phyloP scores from a whole-genome alignment of 2,329 filamentous ascomycete genomes.

The Trichoderma simmonsii region DNA sequence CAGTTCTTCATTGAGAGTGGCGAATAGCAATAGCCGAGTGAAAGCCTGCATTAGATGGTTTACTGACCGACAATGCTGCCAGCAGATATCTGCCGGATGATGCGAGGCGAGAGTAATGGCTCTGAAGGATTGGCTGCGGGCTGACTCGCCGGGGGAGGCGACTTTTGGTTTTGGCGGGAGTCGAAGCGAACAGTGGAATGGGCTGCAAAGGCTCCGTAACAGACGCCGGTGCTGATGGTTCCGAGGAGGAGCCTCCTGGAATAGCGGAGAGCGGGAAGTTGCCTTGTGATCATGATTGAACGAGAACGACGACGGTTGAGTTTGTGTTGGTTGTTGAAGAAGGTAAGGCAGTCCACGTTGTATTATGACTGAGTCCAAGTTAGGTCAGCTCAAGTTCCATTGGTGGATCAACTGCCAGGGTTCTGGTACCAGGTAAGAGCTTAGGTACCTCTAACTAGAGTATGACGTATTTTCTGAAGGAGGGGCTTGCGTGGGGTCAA shows the following conservation, averaged over 20 bases:
- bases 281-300: not conserved
- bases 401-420: no score
- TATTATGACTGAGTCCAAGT: no score
- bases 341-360: not conserved
- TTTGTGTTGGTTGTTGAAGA: not conserved
- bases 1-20: not conserved
- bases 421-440: not conserved
- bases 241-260: constrained; percentile 27
- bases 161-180: constrained; percentile 26
- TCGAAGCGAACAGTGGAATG: constrained; percentile 31
- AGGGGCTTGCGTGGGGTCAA: not conserved
- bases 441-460: not conserved
- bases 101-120: constrained; percentile 26
- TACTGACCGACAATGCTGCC: constrained; percentile 51
- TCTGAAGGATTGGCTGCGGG: constrained; percentile 22
- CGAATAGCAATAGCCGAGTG: not conserved
- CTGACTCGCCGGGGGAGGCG: constrained; percentile 19
- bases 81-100: constrained; percentile 50
- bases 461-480: not conserved
- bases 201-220: constrained; percentile 26
- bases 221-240: constrained; percentile 28
- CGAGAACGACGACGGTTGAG: not conserved
- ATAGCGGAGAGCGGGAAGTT: not conserved
- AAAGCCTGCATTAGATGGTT: not conserved
- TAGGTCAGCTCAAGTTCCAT: no score